Conservation (phyloP, 306 rosid genomes). For the Quercus cerris region DNA sequence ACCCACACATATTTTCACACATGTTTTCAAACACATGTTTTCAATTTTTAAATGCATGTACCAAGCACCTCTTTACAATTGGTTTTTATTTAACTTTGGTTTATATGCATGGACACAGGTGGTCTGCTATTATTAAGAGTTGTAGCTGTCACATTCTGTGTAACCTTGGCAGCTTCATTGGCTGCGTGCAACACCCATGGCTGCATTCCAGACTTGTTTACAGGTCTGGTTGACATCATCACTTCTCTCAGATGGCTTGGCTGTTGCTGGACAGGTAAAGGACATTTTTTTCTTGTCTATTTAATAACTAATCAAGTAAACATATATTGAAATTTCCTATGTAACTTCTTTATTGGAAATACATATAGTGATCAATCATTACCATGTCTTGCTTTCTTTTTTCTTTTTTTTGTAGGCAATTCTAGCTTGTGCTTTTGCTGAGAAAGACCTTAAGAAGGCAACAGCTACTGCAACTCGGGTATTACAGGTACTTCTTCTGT, state of each 20-base stretch:
- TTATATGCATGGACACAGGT: slow-evolving; percentile 39
- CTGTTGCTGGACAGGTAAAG: slow-evolving; percentile 84
- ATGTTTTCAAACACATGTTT: too few relatives aligned
- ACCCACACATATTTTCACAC: too few relatives aligned
- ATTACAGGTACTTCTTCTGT: slow-evolving; percentile 46
- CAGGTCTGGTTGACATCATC: slow-evolving; percentile 96
- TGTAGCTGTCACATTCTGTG: slow-evolving; percentile 91
- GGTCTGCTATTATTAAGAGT: slow-evolving; percentile 68
- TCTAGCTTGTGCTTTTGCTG: slow-evolving; percentile 84
- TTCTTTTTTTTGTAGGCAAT: slow-evolving; percentile 50
- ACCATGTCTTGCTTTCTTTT: neutral
- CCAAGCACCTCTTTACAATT: neutral
- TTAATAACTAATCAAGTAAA: neutral
- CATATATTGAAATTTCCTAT: neutral
- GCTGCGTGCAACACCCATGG: slow-evolving; percentile 91
- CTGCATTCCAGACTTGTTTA: slow-evolving; percentile 90
- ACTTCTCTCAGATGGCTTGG: slow-evolving; percentile 87
- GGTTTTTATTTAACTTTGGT: neutral
- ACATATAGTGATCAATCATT: neutral
- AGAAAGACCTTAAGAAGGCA: slow-evolving; percentile 68
- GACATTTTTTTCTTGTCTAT: neutral
- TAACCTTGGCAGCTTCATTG: slow-evolving; percentile 84
- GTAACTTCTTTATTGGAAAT: neutral
- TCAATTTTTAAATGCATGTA: too few relatives aligned
- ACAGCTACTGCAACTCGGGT: slow-evolving; percentile 54